phyloP scores from a whole-genome alignment of 2,329 filamentous ascomycete species.

The Paraphoma chrysanthemicola region DNA sequence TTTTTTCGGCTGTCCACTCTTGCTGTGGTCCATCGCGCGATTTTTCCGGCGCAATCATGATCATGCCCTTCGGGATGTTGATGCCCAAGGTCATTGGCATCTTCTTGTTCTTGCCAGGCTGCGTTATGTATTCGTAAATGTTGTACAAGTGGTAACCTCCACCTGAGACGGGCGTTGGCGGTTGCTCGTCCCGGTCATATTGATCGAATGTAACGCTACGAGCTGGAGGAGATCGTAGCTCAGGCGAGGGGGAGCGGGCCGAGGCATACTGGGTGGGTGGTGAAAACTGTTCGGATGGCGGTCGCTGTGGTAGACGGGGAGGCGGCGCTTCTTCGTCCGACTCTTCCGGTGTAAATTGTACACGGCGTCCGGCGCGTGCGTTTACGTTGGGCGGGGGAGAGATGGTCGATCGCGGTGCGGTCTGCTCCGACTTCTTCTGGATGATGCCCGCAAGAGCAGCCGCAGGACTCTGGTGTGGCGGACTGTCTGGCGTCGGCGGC shows the following conservation, averaged over 20 bases:
- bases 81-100: slow-evolving; percentile 98
- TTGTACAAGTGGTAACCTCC: slow-evolving; percentile 94
- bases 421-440: slow-evolving; percentile 54
- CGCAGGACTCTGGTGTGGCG: slow-evolving; percentile 61
- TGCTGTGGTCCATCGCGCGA: slow-evolving; percentile 81
- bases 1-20: slow-evolving; percentile 92
- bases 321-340: slow-evolving; percentile 71
- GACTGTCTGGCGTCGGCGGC: slow-evolving; percentile 54
- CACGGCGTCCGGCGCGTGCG: slow-evolving; percentile 56
- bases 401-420: slow-evolving; percentile 35
- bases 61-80: slow-evolving; percentile 84
- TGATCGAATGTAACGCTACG: slow-evolving; percentile 48
- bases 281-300: slow-evolving; percentile 62
- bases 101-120: slow-evolving; percentile 96
- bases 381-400: slow-evolving; percentile 61
- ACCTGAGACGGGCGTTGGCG: slow-evolving; percentile 59
- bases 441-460: slow-evolving; percentile 64
- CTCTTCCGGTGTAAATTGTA: slow-evolving; percentile 69
- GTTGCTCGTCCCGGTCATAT: slow-evolving; percentile 54
- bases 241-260: slow-evolving; percentile 49
- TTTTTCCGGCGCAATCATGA: slow-evolving; percentile 89
- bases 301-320: slow-evolving; percentile 66
- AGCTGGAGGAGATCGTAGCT: slow-evolving; percentile 46
- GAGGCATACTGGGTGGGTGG: slow-evolving; percentile 53
- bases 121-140: slow-evolving; percentile 96